phyloP scores from a whole-genome alignment of 331 rosid species.

The Rosa hybrid region DNA sequence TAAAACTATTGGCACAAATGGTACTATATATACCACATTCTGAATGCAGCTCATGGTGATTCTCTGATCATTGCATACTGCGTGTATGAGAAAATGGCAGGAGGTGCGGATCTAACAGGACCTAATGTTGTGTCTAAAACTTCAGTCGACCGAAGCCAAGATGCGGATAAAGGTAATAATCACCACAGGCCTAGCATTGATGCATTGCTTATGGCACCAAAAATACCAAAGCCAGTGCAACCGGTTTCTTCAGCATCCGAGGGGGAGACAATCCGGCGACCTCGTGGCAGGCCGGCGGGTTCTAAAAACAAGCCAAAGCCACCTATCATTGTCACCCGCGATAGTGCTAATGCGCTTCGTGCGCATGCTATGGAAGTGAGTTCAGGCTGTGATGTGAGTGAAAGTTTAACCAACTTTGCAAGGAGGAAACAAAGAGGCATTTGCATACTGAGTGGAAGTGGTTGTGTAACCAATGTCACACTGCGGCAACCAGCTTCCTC shows the following conservation, averaged over 20 bases:
- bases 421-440: constrained; percentile 74
- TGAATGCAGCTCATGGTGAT: constrained; percentile 17
- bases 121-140: constrained; percentile 30
- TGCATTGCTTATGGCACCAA: constrained; percentile 37
- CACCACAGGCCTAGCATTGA: constrained; percentile 46
- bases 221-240: constrained; percentile 51
- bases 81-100: constrained; percentile 31
- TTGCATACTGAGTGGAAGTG: constrained; percentile 75
- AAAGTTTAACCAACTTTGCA: constrained; percentile 64
- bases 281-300: constrained; percentile 70
- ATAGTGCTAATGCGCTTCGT: constrained; percentile 67
- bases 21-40: constrained; percentile 46
- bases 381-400: constrained; percentile 75
- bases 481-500: constrained; percentile 72
- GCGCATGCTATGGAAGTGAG: constrained; percentile 83
- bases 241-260: constrained; percentile 55
- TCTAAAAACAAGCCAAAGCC: constrained; percentile 78
- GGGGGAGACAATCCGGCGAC: constrained; percentile 56
- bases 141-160: constrained; percentile 51
- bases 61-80: constrained; percentile 7
- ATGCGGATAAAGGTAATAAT: constrained; percentile 40
- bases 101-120: constrained; percentile 27
- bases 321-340: constrained; percentile 66
- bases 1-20: constrained; percentile 38
- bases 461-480: constrained; percentile 75